These are phyloP conservation scores for Colletotrichum abscissum DNA, from an alignment of 2,329 filamentous ascomycete genomes.

Conservation along the genomic window DNA sequence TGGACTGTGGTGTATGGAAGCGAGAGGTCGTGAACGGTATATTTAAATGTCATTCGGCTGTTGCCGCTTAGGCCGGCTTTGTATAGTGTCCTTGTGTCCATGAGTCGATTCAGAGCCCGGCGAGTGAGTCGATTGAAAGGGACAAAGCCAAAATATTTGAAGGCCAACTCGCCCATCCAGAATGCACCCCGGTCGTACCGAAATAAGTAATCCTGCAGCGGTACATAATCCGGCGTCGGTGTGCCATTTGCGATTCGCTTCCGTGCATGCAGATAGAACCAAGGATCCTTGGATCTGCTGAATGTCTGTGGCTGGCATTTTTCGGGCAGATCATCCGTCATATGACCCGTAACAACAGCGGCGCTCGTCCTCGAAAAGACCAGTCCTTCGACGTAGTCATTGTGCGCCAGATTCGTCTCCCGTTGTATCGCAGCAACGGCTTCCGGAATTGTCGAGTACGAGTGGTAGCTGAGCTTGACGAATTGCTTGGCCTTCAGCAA, in stretches of 20 bases:
- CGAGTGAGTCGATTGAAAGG: conserved; percentile 75
- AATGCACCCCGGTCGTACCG: conserved; percentile 78
- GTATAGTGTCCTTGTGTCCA: conserved; percentile 74
- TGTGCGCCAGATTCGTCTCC: conserved; percentile 49
- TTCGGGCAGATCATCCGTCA: conserved; percentile 59
- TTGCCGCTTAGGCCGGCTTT: conserved; percentile 72
- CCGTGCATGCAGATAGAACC: conserved; percentile 77
- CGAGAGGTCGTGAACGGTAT: conserved; percentile 74
- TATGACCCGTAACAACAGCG: conserved; percentile 70
- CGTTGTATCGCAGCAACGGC: conserved; percentile 57
- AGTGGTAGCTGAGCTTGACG: conserved; percentile 69
- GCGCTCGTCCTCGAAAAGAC: conserved; percentile 66
- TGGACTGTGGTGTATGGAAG: conserved; percentile 56
- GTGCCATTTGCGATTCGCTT: conserved; percentile 37
- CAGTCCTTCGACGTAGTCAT: conserved; percentile 78
- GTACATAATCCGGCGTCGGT: conserved; percentile 64
- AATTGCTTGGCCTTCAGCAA: conserved; percentile 65
- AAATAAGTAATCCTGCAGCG: conserved; percentile 75
- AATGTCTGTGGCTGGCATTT: conserved; percentile 57
- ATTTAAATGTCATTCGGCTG: conserved; percentile 60
- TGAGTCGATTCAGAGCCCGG: conserved; percentile 69
- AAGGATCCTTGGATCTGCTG: conserved; percentile 70
- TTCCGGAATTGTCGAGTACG: conserved; percentile 52
- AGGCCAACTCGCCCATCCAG: conserved; percentile 73
- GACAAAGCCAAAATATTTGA: conserved; percentile 68